These are phyloP conservation scores for Orbilia javanica DNA, from an alignment of 2,329 filamentous ascomycete genomes.

Conservation along the genomic window DNA sequence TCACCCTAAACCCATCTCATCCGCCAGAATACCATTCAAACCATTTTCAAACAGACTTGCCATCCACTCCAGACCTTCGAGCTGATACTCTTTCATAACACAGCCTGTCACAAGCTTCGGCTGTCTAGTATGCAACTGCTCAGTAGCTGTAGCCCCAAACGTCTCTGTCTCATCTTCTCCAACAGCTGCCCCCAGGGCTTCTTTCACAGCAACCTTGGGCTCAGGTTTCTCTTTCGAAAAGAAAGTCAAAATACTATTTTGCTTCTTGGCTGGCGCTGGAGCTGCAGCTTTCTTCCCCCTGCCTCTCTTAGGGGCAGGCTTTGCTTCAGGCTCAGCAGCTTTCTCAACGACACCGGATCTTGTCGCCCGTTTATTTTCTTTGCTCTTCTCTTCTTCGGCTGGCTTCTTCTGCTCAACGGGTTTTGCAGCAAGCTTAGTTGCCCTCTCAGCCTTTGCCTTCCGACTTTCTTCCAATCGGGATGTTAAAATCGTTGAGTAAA, in stretches of 20 bases:
- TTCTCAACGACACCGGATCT: conserved; percentile 48
- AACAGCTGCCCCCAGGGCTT: conserved; percentile 72
- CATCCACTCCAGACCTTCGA: conserved; percentile 96
- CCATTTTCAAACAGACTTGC: conserved; percentile 85
- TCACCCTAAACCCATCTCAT: conserved; percentile 87
- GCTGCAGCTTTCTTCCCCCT: conserved; percentile 61
- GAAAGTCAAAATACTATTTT: conserved; percentile 71
- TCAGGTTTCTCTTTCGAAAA: conserved; percentile 73
- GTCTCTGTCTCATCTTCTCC: conserved; percentile 65
- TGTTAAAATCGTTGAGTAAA: conserved; percentile 62
- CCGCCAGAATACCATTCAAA: conserved; percentile 88
- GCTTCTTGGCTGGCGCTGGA: conserved; percentile 59
- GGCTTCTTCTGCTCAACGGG: conserved; percentile 49
- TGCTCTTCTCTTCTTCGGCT: conserved; percentile 37
- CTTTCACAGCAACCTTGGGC: conserved; percentile 70
- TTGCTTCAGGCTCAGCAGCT: conserved; percentile 31
- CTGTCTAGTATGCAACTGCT: conserved; percentile 79
- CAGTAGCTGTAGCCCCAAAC: conserved; percentile 72
- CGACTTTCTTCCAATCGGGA: conserved; percentile 62
- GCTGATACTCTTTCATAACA: conserved; percentile 91
- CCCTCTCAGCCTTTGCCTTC: conserved; percentile 58
- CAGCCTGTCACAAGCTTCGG: conserved; percentile 87
- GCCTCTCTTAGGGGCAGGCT: conserved; percentile 56
- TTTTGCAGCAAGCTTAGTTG: conserved; percentile 19
- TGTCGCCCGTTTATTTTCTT: conserved; percentile 52